Percentiles rank a stretch among this genome's conserved stretches.
Conservation (phyloP, 805 yeast genomes). For the Saccharomycopsis sp. region DNA sequence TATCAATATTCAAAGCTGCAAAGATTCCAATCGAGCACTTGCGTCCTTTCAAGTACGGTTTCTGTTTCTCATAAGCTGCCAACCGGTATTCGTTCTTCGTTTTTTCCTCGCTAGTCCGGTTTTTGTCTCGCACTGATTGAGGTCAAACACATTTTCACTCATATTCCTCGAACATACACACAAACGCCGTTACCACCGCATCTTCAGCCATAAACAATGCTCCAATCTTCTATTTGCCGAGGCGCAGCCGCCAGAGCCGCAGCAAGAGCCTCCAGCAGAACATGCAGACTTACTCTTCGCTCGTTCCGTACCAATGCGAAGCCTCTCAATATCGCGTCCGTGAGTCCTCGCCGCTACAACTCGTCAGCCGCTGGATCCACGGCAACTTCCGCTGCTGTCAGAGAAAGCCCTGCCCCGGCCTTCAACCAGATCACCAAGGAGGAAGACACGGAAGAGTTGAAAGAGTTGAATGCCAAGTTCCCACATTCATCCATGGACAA, state of each 20-base stretch:
- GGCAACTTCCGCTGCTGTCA: slow-evolving; percentile 14
- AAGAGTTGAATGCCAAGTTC: background rate
- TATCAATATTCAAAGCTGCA: background rate
- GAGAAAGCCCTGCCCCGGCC: slow-evolving; percentile 42
- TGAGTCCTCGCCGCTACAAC: background rate
- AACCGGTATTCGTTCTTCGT: background rate
- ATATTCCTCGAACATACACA: background rate
- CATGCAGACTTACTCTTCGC: background rate
- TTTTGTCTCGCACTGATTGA: background rate
- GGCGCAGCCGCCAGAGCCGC: slow-evolving; percentile 6
- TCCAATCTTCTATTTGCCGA: slow-evolving; percentile 5
- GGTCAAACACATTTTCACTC: background rate
- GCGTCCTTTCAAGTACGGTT: background rate
- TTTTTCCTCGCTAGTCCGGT: background rate
- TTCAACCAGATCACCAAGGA: slow-evolving; percentile 33
- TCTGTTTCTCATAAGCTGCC: background rate
- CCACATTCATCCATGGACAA: slow-evolving; percentile 50
- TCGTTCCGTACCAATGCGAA: background rate
- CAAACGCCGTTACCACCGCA: background rate
- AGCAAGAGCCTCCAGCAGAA: background rate
- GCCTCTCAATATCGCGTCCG: background rate
- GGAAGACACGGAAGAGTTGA: slow-evolving; percentile 20
- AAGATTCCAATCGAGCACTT: background rate
- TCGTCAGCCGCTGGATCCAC: background rate
- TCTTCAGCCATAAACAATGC: slow-evolving; percentile 1